phyloP scores from a whole-genome alignment of 2,329 filamentous ascomycete genomes.

The Calonectria pauciramosa region DNA sequence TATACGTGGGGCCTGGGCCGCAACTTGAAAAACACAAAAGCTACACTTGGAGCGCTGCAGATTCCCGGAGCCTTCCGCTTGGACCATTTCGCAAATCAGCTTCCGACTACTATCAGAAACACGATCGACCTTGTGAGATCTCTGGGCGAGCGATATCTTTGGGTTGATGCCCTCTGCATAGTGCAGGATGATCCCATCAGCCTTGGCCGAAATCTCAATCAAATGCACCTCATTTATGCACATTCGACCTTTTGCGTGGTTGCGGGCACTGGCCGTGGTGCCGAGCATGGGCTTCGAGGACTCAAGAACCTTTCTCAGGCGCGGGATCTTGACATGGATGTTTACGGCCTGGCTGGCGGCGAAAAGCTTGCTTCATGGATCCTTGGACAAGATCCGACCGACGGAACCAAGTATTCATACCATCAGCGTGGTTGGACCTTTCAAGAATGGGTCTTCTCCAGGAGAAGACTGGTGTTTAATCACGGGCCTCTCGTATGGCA shows the following conservation, averaged over 20 bases:
- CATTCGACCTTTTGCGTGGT: constrained; percentile 26
- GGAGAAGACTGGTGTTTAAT: constrained; percentile 17
- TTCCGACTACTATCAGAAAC: constrained; percentile 26
- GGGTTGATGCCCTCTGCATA: constrained; percentile 29
- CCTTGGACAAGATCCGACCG: not conserved
- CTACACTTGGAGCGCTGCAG: not conserved
- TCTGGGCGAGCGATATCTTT: constrained; percentile 25
- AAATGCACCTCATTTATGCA: constrained; percentile 30
- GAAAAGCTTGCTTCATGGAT: constrained; percentile 14
- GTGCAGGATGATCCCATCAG: constrained; percentile 25
- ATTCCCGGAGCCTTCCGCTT: constrained; percentile 1
- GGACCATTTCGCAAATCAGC: constrained; percentile 19
- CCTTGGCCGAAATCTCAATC: constrained; percentile 24
- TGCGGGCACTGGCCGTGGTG: constrained; percentile 25
- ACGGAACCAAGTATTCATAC: constrained; percentile 26
- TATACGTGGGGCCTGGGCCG: constrained; percentile 28
- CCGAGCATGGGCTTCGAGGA: constrained; percentile 27
- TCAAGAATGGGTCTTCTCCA: constrained; percentile 30
- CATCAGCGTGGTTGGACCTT: constrained; percentile 31
- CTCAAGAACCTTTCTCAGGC: constrained; percentile 8
- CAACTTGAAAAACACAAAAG: constrained; percentile 26
- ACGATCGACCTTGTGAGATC: constrained; percentile 19
- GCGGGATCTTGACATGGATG: constrained; percentile 20
- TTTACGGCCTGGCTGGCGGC: constrained; percentile 22
- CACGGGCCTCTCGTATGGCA: constrained; percentile 20